A percentile compares a stretch with the other conserved stretches of the same genome.
phyloP scores from a whole-genome alignment of 306 rosid genomes.

The Cicer chorassanicum region DNA sequence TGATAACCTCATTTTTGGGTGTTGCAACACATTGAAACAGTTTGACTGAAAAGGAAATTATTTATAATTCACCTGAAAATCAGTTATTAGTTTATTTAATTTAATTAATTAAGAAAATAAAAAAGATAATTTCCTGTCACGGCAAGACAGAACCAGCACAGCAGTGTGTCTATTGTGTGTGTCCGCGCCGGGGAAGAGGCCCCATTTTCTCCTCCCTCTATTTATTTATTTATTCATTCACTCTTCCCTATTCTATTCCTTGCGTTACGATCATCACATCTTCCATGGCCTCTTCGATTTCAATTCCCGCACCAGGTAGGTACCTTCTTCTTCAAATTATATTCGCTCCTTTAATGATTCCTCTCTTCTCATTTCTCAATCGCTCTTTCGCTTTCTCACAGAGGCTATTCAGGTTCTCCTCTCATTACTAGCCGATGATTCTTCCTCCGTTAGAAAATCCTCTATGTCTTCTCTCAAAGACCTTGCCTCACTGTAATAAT shows the following conservation, averaged over 20 bases:
- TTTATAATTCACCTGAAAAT: too few relatives aligned
- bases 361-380: slow-evolving; percentile 44
- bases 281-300: slow-evolving; percentile 71
- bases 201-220: not conserved
- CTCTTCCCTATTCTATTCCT: not conserved
- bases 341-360: not conserved
- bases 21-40: too few relatives aligned
- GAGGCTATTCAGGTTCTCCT: slow-evolving; percentile 92
- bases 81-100: not conserved
- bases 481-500: slow-evolving; percentile 68
- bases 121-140: not conserved
- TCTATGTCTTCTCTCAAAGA: slow-evolving; percentile 86
- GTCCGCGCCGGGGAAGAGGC: slow-evolving; percentile 24
- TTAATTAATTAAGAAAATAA: not conserved
- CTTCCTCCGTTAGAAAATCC: slow-evolving; percentile 73
- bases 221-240: not conserved
- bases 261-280: slow-evolving; percentile 29
- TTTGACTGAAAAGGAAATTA: too few relatives aligned
- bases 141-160: slow-evolving; percentile 45
- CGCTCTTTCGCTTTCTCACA: slow-evolving; percentile 39
- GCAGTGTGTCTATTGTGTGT: slow-evolving; percentile 8
- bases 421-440: slow-evolving; percentile 79
- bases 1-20: too few relatives aligned
- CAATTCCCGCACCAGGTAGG: slow-evolving; percentile 89
- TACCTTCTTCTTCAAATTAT: slow-evolving; percentile 35